A percentile compares a stretch with the other conserved stretches of the same genome.
These are phyloP conservation scores for Candida sanyaensis DNA, from an alignment of 1,139 yeast genomes.

Conservation along the genomic window DNA sequence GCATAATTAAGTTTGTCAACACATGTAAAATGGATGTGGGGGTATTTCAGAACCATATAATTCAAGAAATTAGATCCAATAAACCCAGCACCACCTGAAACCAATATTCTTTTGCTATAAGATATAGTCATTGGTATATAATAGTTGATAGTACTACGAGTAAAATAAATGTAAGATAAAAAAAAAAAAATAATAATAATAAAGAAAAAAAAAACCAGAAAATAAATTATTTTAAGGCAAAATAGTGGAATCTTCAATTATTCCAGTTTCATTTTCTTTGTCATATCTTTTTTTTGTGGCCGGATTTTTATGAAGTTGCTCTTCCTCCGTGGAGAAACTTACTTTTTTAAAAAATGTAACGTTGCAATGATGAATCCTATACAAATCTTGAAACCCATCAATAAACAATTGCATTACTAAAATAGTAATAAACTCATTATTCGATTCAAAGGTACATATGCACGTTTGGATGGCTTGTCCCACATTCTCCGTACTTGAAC, in stretches of 20 bases:
- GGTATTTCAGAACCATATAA: slow-evolving; percentile 38
- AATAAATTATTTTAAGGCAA: no score
- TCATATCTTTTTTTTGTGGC: background rate
- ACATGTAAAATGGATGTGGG: slow-evolving; percentile 43
- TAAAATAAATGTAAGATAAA: no score
- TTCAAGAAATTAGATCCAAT: slow-evolving; percentile 54
- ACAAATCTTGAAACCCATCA: no score
- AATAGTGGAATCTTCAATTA: background rate
- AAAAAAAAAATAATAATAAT: no score
- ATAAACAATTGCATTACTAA: no score
- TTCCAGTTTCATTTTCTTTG: background rate
- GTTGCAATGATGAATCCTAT: slow-evolving; percentile 15
- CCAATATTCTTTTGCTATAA: slow-evolving; percentile 32
- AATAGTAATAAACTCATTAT: background rate
- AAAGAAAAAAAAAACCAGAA: no score
- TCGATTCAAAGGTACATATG: background rate
- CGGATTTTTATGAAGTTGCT: no score
- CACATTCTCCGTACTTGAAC: no score
- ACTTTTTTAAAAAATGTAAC: slow-evolving; percentile 18
- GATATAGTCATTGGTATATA: slow-evolving; percentile 7
- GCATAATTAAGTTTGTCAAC: slow-evolving; percentile 50
- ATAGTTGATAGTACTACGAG: no score
- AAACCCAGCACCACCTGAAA: slow-evolving; percentile 65
- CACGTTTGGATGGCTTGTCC: no score
- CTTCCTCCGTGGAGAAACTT: background rate